phyloP scores from a whole-genome alignment of 2,329 filamentous ascomycete species.

The Ambrosiella xylebori region DNA sequence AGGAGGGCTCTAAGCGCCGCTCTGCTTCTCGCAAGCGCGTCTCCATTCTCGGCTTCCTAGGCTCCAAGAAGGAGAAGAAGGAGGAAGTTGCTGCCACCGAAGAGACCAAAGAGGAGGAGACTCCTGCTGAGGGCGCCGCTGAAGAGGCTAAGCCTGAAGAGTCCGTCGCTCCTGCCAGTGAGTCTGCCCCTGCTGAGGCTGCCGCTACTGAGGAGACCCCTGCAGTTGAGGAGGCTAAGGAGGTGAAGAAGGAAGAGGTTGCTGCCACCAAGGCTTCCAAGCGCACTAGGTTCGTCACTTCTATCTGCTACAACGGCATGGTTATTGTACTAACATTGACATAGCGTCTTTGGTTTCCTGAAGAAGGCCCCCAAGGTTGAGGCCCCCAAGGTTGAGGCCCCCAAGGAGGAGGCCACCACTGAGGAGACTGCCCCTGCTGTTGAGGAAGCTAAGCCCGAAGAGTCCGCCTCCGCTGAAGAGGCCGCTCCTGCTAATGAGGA shows the following conservation, averaged over 20 bases:
- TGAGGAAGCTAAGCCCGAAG: slow-evolving; percentile 14
- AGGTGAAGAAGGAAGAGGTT: slow-evolving; percentile 31
- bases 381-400: slow-evolving; percentile 28
- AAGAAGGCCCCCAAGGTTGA: slow-evolving; percentile 43
- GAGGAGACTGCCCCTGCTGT: slow-evolving; percentile 28
- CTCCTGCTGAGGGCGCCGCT: slow-evolving; percentile 18
- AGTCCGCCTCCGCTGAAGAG: slow-evolving; percentile 40
- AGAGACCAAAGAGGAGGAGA: slow-evolving; percentile 17
- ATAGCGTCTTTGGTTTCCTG: slow-evolving; percentile 36
- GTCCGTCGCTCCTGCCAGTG: slow-evolving; percentile 19
- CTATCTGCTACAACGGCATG: not conserved
- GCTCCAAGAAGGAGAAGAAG: slow-evolving; percentile 33
- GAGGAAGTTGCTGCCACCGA: slow-evolving; percentile 19
- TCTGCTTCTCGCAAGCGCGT: slow-evolving; percentile 48
- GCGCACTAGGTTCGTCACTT: slow-evolving; percentile 26
- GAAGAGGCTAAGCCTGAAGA: slow-evolving; percentile 18
- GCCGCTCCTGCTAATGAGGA: slow-evolving; percentile 26
- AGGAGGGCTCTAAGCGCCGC: slow-evolving; percentile 35
- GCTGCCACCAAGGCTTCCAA: slow-evolving; percentile 25
- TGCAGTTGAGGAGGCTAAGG: slow-evolving; percentile 23
- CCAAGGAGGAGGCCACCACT: slow-evolving; percentile 34
- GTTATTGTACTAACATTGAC: slow-evolving; percentile 13
- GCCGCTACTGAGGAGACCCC: slow-evolving; percentile 31
- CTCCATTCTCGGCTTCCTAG: slow-evolving; percentile 44
- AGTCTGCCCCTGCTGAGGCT: slow-evolving; percentile 19